phyloP scores from a whole-genome alignment of 441 rosid species.

The Adansonia gregorii region DNA sequence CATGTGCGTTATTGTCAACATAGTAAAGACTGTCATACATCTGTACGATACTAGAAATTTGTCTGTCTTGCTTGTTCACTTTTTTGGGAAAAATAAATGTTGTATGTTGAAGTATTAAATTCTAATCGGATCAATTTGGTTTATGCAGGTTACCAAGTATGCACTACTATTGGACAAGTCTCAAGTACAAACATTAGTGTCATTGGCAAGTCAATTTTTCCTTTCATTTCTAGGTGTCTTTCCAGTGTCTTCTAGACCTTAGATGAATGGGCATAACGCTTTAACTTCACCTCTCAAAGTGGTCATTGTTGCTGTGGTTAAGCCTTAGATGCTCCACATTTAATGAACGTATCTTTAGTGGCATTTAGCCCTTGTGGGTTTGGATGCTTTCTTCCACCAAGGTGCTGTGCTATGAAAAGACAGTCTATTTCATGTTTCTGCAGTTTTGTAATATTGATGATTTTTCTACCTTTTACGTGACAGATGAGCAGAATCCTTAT shows the following conservation, averaged over 20 bases:
- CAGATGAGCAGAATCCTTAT: constrained; percentile 74
- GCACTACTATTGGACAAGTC: constrained; percentile 66
- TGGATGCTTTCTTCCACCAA: constrained; percentile 18
- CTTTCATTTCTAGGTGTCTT: background rate
- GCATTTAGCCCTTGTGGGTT: background rate
- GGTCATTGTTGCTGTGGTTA: background rate
- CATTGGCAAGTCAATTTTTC: constrained; percentile 51
- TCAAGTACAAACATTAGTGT: constrained; percentile 50
- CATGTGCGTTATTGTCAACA: background rate
- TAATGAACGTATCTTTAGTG: constrained; percentile 11
- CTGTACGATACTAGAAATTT: background rate
- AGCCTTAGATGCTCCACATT: background rate
- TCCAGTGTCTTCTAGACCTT: background rate
- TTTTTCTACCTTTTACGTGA: constrained; percentile 24
- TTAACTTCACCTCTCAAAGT: constrained; percentile 2
- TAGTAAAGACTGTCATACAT: too few species aligned
- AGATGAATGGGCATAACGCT: background rate
- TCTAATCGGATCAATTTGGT: constrained; percentile 23
- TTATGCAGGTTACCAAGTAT: constrained; percentile 79
- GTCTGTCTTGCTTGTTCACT: background rate
- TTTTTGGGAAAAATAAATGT: constrained; percentile 9
- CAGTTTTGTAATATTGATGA: constrained; percentile 31
- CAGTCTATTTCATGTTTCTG: background rate
- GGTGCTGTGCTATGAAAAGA: background rate
- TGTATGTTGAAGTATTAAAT: constrained; percentile 2